Evolutionary conservation across 2,329 filamentous ascomycete species (phyloP), one percentile per base, ranked within the genome.

Genomic region (Alternaria burnsii): DNA sequence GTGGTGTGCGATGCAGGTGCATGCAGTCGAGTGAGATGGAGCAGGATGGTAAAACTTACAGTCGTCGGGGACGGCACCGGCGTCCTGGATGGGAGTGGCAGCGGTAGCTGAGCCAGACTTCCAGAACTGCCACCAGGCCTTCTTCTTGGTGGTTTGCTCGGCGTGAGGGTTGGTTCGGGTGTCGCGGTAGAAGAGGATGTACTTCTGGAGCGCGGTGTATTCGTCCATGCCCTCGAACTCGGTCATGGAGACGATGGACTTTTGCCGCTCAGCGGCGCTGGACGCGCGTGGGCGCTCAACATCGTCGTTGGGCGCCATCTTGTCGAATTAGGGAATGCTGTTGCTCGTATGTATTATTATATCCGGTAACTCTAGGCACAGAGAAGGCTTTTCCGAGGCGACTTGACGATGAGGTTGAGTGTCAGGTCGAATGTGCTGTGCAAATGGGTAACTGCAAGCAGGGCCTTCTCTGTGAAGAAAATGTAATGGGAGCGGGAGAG

Each of bases 181-280:
- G 78, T 88, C 87, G 71, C 84, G 85, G 79, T 89, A 89, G 74
- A 86, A 87, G 67, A 87, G 88, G 77, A 90, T 89, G 81, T 88
- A 90, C 73, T 87, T 85, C 75, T 89, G 87, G 55, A 90, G 82
- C 54, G 87, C 86, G 68, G 85, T 84, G 79, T 89, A 90, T 78
- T 90, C 88, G 76, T 89, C 87, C 79, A 81, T 76, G 68, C 82
- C 81, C 69, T 83, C 81, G 62, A 79, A 77, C 47, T 71, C 74
- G 51, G 71, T 71, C 68, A 75, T 67, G 53, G 64, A 68, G 65
- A 75, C 74, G 30, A 76, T 75, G 43, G 76, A 78, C 69, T 75
- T 74, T 36, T 75, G 72, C 54, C 76, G 74, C 57, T 71, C 69
- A 62, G 70, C 70, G 61, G 67, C 68, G 58, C 64, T 68, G 63